Percentiles rank a stretch among this genome's conserved stretches.
Conservation (phyloP, 2,329 filamentous ascomycete genomes). For the Fusarium hainanense region DNA sequence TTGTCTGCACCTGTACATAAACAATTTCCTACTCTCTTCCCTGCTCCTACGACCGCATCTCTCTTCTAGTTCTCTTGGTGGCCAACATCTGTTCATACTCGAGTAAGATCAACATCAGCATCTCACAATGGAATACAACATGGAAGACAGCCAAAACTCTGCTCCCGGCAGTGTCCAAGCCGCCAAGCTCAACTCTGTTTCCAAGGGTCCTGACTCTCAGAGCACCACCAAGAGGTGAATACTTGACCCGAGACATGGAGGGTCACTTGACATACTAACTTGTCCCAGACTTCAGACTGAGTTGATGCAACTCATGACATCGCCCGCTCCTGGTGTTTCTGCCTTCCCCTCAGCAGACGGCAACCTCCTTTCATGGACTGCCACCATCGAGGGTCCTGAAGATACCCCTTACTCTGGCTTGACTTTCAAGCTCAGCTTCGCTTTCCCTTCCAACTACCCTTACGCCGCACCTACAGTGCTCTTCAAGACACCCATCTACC, state of each 20-base stretch:
- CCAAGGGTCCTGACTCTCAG: conserved; percentile 72
- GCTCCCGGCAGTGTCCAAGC: conserved; percentile 71
- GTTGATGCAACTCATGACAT: conserved; percentile 98
- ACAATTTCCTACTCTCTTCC: conserved; percentile 11
- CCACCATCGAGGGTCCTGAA: conserved; percentile 89
- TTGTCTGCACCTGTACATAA: conserved; percentile 30
- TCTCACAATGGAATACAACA: conserved; percentile 56
- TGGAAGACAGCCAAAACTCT: conserved; percentile 73
- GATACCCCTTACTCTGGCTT: conserved; percentile 92
- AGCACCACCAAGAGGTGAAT: conserved; percentile 81
- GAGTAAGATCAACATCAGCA: conserved; percentile 14
- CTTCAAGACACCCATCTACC: conserved; percentile 99
- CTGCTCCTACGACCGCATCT: conserved; percentile 6
- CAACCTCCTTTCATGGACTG: conserved; percentile 92
- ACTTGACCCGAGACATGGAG: conserved; percentile 1
- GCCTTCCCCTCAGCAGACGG: conserved; percentile 93
- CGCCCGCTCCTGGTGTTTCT: conserved; percentile 90
- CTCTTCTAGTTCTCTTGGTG: conserved; percentile 19
- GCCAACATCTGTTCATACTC: conserved; percentile 11
- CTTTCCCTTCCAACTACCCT: conserved; percentile 92
- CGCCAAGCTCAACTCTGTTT: conserved; percentile 68
- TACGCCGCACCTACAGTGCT: conserved; percentile 91
- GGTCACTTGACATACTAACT: conserved; percentile 15
- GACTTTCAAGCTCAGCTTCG: conserved; percentile 90
- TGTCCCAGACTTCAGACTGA: conserved; percentile 86